Evolutionary conservation across 2,329 filamentous ascomycete genomes (phyloP).

Genomic region (Diaporthe amygdali): DNA sequence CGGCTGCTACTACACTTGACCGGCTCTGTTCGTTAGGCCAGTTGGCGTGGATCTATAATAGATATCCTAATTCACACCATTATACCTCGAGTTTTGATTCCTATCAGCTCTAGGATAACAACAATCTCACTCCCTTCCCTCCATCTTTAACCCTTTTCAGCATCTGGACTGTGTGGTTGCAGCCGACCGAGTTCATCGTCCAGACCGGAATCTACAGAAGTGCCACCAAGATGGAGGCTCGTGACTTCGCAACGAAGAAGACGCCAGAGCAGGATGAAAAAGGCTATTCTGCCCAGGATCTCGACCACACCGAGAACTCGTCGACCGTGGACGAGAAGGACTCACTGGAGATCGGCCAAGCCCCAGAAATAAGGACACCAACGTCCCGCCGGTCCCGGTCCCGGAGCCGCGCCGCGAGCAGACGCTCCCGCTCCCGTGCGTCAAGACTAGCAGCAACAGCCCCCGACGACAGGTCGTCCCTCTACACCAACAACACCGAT

Average conservation of each 20-base stretch:
- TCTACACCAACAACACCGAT: slow-evolving; percentile 18
- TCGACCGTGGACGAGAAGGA: slow-evolving; percentile 13
- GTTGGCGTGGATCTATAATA: neutral
- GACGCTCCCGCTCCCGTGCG: slow-evolving; percentile 2
- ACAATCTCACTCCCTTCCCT: neutral
- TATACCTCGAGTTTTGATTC: neutral
- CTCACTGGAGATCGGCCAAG: neutral
- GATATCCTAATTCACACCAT: neutral
- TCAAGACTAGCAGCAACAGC: neutral
- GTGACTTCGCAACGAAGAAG: slow-evolving; percentile 1
- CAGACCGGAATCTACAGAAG: neutral
- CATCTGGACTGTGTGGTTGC: no score
- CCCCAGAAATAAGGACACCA: neutral
- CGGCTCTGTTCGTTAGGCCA: neutral
- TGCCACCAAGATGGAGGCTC: neutral
- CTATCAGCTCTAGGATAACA: neutral
- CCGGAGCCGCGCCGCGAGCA: neutral
- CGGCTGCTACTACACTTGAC: neutral
- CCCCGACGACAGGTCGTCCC: slow-evolving; percentile 8
- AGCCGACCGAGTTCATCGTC: neutral
- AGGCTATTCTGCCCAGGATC: neutral
- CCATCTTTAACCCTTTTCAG: neutral
- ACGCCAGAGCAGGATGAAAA: neutral
- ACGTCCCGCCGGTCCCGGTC: neutral
- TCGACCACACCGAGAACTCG: slow-evolving; percentile 13